A percentile compares a stretch with the other conserved stretches of the same genome.
phyloP scores from a whole-genome alignment of 176 grass and related monocot species.

The Alloteropsis semialata region DNA sequence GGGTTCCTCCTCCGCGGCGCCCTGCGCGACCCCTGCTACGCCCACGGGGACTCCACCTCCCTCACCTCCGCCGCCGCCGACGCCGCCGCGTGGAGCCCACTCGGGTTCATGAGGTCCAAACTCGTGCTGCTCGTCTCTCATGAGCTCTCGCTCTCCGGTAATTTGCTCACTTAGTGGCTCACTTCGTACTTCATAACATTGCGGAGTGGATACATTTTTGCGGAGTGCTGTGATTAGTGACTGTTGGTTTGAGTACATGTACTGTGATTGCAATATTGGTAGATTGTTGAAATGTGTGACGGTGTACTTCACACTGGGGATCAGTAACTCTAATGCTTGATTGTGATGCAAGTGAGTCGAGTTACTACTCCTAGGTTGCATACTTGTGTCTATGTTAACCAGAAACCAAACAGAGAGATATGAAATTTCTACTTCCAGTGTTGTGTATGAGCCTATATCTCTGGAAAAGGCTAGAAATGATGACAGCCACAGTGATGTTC shows the following conservation, averaged over 20 bases:
- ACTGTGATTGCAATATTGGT: neutral
- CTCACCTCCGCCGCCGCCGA: neutral
- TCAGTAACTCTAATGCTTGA: neutral
- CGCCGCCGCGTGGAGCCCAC: constrained; percentile 50
- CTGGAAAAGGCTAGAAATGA: neutral
- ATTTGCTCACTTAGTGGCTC: constrained; percentile 10
- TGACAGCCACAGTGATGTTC: neutral
- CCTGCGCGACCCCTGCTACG: constrained; percentile 32
- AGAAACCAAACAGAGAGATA: neutral
- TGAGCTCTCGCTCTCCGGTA: constrained; percentile 96
- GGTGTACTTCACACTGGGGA: neutral
- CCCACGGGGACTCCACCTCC: constrained; percentile 2
- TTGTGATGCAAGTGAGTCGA: neutral
- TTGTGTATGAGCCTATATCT: neutral
- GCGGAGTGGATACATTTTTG: no score
- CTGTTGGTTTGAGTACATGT: neutral
- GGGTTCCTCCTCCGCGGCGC: constrained; percentile 59
- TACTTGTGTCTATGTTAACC: neutral
- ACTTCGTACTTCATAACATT: constrained; percentile 3
- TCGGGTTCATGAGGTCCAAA: constrained; percentile 75
- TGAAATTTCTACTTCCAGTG: neutral
- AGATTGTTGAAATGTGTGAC: neutral
- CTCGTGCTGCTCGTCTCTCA: constrained; percentile 88
- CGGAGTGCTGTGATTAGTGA: neutral
- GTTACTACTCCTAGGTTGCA: no score